Evolutionary conservation across 2,329 filamentous ascomycete genomes (phyloP), one percentile per base, ranked within the genome.

Genomic region (Stagonosporopsis vannaccii): DNA sequence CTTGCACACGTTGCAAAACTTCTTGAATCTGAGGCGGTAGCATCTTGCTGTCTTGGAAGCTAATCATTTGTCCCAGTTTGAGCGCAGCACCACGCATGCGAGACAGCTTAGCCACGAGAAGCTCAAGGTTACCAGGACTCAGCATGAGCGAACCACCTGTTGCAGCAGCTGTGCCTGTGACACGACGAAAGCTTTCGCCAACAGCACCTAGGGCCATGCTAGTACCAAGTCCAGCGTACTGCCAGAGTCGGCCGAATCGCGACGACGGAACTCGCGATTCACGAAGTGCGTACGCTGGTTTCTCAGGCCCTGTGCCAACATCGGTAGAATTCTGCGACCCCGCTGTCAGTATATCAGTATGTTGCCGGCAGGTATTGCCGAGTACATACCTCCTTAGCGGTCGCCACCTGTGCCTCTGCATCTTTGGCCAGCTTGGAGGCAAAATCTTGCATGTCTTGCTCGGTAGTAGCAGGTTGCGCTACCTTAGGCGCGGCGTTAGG

Each of bases 41-140:
- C 87, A 97, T 92, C 76, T 97, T 98, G 33, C 91, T 87, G 78
- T 99, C 95, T 80, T 99, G 95, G 71, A 99, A 95, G 75, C 92
- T 97, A 82, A 99, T 90, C 90, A 98, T 95, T 79, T 99, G 95
- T 0, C 95, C 96, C 23, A 99, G 79, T 79, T 99, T 99, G 37
- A 99, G 81, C n/a, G 95, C 95, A 6, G 95, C 96, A 33, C 95
- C 95, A 69, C 95, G 87, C 95, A 99, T 99, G 20, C 91, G 90
- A 3, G 94, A 98, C 2, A 99, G 84, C 76, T 96, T 97, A 5
- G 91, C 84, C 1, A 99, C 95, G 8, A 99, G 84, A 43, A 96
- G 86, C 73, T 98, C 93, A 85, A 98, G 92, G 70, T 99, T 99
- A 9, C 83, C 87, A 6, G 91, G 85, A 75, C 91, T 98, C 53